These are phyloP conservation scores for Sugiyamaella xylanicola DNA, from an alignment of 1,139 yeast species.

Conservation along the genomic window DNA sequence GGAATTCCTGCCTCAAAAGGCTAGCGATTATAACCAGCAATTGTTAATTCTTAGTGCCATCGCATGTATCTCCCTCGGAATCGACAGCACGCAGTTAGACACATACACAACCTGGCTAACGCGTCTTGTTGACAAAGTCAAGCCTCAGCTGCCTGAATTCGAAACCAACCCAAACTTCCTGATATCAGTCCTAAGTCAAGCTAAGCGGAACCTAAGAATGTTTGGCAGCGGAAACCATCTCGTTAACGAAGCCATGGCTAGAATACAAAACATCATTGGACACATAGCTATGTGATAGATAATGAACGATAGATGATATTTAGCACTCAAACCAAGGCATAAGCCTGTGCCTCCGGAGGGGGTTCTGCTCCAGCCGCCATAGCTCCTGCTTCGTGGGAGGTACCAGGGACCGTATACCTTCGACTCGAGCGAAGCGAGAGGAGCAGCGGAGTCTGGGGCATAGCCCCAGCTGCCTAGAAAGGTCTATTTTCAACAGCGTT, in stretches of 20 bases:
- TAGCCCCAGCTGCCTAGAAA: too few species aligned
- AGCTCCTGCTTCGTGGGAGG: too few species aligned
- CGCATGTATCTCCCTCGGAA: conserved; percentile 24
- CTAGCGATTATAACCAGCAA: conserved; percentile 17
- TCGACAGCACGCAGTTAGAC: conserved; percentile 12
- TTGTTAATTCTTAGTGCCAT: conserved; percentile 22
- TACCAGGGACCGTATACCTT: too few species aligned
- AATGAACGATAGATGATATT: too few species aligned
- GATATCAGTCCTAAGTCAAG: conserved; percentile 22
- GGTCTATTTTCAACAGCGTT: neutral
- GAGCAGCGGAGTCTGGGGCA: too few species aligned
- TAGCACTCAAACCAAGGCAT: too few species aligned
- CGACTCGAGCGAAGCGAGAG: too few species aligned
- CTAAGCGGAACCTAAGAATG: conserved; percentile 17
- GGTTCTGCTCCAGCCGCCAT: too few species aligned
- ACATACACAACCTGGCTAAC: conserved; percentile 18
- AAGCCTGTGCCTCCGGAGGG: too few species aligned
- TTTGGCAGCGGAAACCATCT: conserved; percentile 19
- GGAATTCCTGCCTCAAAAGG: conserved; percentile 5
- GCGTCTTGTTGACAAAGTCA: conserved; percentile 14
- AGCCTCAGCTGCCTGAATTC: conserved; percentile 18
- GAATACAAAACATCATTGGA: conserved; percentile 17
- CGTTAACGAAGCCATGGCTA: conserved; percentile 18
- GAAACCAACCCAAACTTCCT: conserved; percentile 15
- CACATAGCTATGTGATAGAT: conserved; percentile 13